Conservation (phyloP, 1,139 yeast genomes). For the Zygosaccharomyces pseudobailii region DNA sequence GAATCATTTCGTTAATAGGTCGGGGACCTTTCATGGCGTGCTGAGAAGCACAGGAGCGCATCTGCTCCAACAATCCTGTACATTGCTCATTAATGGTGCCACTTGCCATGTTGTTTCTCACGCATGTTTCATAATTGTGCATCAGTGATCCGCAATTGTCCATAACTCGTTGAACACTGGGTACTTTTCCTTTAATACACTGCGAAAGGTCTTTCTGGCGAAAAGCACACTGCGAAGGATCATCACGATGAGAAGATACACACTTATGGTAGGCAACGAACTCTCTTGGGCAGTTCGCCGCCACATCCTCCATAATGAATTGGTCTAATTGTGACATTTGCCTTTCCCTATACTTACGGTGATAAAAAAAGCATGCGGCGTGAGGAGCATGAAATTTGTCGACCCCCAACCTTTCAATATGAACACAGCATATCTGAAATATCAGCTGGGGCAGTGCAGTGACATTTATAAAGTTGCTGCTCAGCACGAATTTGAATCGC, state of each 20-base stretch:
- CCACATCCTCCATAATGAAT: constrained; percentile 29
- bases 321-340: constrained; percentile 17
- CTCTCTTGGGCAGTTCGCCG: constrained; percentile 34
- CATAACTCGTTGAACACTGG: constrained; percentile 33
- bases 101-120: constrained; percentile 22
- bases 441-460: constrained; percentile 4
- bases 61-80: constrained; percentile 14
- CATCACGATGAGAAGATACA: constrained; percentile 31
- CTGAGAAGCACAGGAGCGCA: constrained; percentile 23
- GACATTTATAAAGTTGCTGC: background rate
- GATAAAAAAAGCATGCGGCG: background rate
- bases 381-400: background rate
- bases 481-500: constrained; percentile 10
- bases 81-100: constrained; percentile 24
- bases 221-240: constrained; percentile 27
- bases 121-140: constrained; percentile 31
- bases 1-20: constrained; percentile 18
- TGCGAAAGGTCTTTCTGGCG: constrained; percentile 29
- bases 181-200: constrained; percentile 32
- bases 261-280: constrained; percentile 35
- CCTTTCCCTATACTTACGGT: background rate
- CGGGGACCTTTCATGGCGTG: constrained; percentile 14
- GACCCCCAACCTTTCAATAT: background rate
- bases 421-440: constrained; percentile 8
- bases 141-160: constrained; percentile 27